A percentile compares a stretch with the other conserved stretches of the same genome.
These are phyloP conservation scores for Ascochyta lentis DNA, from an alignment of 2,329 filamentous ascomycete genomes.

Conservation along the genomic window DNA sequence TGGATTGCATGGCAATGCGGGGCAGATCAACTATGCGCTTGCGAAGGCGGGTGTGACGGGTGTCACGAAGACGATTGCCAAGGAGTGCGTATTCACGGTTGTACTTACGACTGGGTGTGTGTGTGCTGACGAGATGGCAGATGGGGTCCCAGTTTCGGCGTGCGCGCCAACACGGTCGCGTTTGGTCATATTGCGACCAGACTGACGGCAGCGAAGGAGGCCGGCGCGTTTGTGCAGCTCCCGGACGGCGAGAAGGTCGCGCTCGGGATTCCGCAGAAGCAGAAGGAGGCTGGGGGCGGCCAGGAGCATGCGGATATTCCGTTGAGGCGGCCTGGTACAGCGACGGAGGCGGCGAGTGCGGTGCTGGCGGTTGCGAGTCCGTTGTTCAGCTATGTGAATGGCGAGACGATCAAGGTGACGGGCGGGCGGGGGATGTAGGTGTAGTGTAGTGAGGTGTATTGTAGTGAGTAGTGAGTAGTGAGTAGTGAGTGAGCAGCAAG, in stretches of 20 bases:
- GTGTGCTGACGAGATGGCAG: slow-evolving; percentile 18
- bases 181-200: slow-evolving; percentile 84
- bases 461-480: no score
- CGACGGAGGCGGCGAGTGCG: slow-evolving; percentile 79
- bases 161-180: slow-evolving; percentile 81
- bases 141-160: slow-evolving; percentile 84
- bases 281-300: slow-evolving; percentile 41
- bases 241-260: slow-evolving; percentile 68
- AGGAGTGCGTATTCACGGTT: slow-evolving; percentile 59
- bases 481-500: no score
- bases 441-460: background rate
- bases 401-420: slow-evolving; percentile 87
- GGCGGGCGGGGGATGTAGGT: slow-evolving; percentile 71
- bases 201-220: slow-evolving; percentile 83
- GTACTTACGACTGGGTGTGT: background rate
- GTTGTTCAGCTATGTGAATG: slow-evolving; percentile 81
- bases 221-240: slow-evolving; percentile 77
- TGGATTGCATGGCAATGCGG: slow-evolving; percentile 84
- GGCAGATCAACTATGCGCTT: slow-evolving; percentile 87
- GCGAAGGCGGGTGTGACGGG: slow-evolving; percentile 86
- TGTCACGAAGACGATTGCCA: slow-evolving; percentile 86
- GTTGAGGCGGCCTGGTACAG: slow-evolving; percentile 75
- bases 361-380: slow-evolving; percentile 82
- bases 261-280: slow-evolving; percentile 54
- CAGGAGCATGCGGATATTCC: slow-evolving; percentile 72